Conservation (phyloP, 2,329 filamentous ascomycete genomes). For the Bipolaris gigantea region DNA sequence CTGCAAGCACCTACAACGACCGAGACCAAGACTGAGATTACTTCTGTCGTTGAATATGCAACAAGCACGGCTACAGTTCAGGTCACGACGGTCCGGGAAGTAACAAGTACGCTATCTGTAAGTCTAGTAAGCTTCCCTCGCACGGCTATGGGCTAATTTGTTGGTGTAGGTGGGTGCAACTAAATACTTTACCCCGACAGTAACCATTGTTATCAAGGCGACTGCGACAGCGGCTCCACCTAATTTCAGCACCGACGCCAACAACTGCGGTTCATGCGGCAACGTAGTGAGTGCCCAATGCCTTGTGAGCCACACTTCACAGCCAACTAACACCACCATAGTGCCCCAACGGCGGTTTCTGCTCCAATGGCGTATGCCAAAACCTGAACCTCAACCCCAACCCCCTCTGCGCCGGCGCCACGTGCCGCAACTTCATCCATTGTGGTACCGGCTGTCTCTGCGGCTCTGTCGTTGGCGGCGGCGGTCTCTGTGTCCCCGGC, state of each 20-base stretch:
- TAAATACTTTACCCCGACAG: not conserved
- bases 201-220: not conserved
- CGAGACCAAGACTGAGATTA: not conserved
- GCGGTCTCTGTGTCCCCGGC: not conserved
- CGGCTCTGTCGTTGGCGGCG: not conserved
- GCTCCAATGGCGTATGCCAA: not conserved
- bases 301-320: not conserved
- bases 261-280: constrained; percentile 4
- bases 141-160: not conserved
- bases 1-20: not conserved
- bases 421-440: not conserved
- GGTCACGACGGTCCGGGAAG: not conserved
- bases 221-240: not conserved
- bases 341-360: not conserved
- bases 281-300: not conserved
- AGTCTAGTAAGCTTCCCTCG: not conserved
- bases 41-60: not conserved
- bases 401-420: not conserved
- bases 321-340: not conserved
- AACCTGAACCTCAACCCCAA: not conserved
- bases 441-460: not conserved
- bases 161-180: not conserved
- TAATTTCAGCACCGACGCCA: not conserved
- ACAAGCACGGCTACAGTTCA: not conserved
- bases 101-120: not conserved